These are phyloP conservation scores for Aspergillus melleus DNA, from an alignment of 2,329 filamentous ascomycete species.

Conservation along the genomic window DNA sequence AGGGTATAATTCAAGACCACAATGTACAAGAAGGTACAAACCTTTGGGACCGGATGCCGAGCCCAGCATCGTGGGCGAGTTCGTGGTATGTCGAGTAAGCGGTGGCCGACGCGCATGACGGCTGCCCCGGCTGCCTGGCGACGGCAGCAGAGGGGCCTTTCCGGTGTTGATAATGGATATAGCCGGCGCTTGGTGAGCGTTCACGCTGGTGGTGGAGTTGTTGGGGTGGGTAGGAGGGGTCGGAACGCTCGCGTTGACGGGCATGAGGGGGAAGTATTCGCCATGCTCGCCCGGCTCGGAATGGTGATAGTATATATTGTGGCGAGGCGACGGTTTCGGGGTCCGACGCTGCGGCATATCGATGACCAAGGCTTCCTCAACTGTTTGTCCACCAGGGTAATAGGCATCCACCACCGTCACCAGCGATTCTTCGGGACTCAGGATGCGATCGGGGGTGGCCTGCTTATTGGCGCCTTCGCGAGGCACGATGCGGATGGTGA, in stretches of 20 bases:
- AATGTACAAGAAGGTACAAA: slow-evolving; percentile 26
- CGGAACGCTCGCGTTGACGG: slow-evolving; percentile 41
- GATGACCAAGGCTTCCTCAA: slow-evolving; percentile 88
- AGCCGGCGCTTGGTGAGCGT: slow-evolving; percentile 55
- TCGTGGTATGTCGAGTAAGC: slow-evolving; percentile 70
- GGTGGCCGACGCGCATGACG: slow-evolving; percentile 59
- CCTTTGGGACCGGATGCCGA: slow-evolving; percentile 46
- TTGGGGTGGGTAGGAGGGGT: slow-evolving; percentile 45
- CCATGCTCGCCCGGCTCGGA: slow-evolving; percentile 68
- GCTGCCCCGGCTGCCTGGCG: slow-evolving; percentile 67
- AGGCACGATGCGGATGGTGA: slow-evolving; percentile 75
- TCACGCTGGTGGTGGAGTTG: slow-evolving; percentile 44
- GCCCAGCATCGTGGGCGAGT: slow-evolving; percentile 71
- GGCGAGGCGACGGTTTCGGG: slow-evolving; percentile 75
- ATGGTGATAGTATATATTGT: slow-evolving; percentile 47
- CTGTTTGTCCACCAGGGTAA: slow-evolving; percentile 81
- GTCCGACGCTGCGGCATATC: slow-evolving; percentile 77
- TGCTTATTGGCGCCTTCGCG: slow-evolving; percentile 56
- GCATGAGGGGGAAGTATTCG: slow-evolving; percentile 81
- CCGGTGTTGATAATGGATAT: slow-evolving; percentile 81
- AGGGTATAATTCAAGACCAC: background rate
- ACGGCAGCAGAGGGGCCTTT: slow-evolving; percentile 76
- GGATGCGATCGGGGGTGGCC: slow-evolving; percentile 60
- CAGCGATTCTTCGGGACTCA: slow-evolving; percentile 87
- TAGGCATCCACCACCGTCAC: slow-evolving; percentile 74